phyloP scores from a whole-genome alignment of 2,329 filamentous ascomycete genomes.

The Cladosporium phlei region DNA sequence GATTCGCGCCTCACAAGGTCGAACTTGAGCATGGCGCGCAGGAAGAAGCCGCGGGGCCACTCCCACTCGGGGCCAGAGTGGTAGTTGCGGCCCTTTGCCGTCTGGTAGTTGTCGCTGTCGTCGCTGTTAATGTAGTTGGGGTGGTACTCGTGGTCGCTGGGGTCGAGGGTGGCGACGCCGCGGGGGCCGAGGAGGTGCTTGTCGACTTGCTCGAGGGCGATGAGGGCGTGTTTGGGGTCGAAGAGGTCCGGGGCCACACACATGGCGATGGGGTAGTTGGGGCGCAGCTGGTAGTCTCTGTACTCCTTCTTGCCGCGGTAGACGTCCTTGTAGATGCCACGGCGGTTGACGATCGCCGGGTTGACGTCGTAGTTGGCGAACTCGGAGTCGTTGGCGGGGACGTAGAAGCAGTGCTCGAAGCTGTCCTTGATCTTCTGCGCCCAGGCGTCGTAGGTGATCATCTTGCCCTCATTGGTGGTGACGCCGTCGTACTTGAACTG shows the following conservation, averaged over 20 bases:
- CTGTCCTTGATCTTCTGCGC: constrained; percentile 71
- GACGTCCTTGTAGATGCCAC: constrained; percentile 96
- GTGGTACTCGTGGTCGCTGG: constrained; percentile 84
- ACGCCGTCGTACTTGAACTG: constrained; percentile 71
- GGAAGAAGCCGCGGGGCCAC: constrained; percentile 94
- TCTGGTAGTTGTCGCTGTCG: constrained; percentile 85
- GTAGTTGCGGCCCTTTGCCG: constrained; percentile 92
- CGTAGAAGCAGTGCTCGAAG: constrained; percentile 90
- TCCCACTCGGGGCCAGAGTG: constrained; percentile 98
- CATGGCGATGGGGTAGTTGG: constrained; percentile 96
- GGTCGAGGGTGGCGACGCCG: constrained; percentile 94
- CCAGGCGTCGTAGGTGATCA: constrained; percentile 73
- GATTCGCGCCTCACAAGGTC: constrained; percentile 69
- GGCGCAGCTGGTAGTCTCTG: constrained; percentile 92
- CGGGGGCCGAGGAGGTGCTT: constrained; percentile 74
- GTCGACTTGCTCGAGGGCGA: constrained; percentile 76
- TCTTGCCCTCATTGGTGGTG: constrained; percentile 42
- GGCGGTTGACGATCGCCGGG: constrained; percentile 71
- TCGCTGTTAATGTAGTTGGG: constrained; percentile 94
- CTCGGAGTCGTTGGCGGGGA: constrained; percentile 65
- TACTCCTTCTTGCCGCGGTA: constrained; percentile 93
- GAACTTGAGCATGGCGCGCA: constrained; percentile 85
- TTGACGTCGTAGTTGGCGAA: constrained; percentile 79
- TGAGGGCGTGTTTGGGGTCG: constrained; percentile 68
- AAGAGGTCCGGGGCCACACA: constrained; percentile 87